A percentile compares a stretch with the other conserved stretches of the same genome.
These are phyloP conservation scores for Carpinus fangiana DNA, from an alignment of 306 rosid species.

Conservation along the genomic window DNA sequence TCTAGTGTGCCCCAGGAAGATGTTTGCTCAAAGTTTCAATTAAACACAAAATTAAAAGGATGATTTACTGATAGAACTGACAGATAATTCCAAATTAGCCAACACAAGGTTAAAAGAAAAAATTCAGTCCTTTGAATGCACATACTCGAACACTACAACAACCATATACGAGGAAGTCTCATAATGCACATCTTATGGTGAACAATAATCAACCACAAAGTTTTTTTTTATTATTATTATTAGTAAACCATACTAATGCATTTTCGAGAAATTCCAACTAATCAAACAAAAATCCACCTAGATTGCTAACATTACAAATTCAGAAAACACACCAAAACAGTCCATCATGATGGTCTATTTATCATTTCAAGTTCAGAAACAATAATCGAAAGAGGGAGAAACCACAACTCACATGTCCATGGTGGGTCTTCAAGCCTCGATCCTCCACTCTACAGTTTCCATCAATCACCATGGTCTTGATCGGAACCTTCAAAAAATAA, in stretches of 20 bases:
- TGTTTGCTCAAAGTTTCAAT: not conserved
- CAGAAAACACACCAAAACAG: too few relatives aligned
- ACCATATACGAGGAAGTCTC: not conserved
- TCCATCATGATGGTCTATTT: too few relatives aligned
- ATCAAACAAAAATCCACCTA: too few relatives aligned
- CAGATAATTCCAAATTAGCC: not conserved
- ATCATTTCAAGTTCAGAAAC: constrained; percentile 5
- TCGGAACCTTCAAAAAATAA: constrained; percentile 64
- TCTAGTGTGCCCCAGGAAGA: not conserved
- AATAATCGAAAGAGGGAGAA: not conserved
- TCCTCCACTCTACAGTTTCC: constrained; percentile 99
- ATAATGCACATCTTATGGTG: too few relatives aligned
- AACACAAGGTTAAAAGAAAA: not conserved
- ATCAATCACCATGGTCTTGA: constrained; percentile 81
- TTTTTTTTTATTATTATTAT: too few relatives aligned
- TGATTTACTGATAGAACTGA: not conserved
- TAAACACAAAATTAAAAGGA: not conserved
- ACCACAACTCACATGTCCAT: constrained; percentile 84
- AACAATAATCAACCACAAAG: too few relatives aligned
- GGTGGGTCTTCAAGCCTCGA: constrained; percentile 98
- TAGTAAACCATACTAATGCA: too few relatives aligned
- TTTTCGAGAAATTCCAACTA: too few relatives aligned
- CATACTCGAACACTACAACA: not conserved
- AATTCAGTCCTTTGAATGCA: not conserved
- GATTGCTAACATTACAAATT: too few relatives aligned